Base-by-base conservation (phyloP, 78 protist genomes). In the Planoprotostelium fungivorum region DNA sequence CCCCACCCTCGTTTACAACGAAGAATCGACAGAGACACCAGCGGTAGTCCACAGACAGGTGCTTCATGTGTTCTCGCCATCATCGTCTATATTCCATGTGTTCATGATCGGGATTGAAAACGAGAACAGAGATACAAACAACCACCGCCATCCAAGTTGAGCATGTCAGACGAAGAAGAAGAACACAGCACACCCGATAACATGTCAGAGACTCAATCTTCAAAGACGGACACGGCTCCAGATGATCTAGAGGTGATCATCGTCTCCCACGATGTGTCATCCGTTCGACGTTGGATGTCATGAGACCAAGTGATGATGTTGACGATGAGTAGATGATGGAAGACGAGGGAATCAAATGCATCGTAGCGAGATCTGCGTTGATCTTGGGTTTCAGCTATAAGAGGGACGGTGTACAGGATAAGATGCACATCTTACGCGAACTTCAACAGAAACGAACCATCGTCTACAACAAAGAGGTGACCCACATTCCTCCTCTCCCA, bases 271-370 rank as follows among this genome's bases (percentile, higher is more conserved):
- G n/a, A n/a, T n/a, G n/a, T n/a, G n/a, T n/a, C n/a, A n/a, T n/a
- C n/a, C n/a, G n/a, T n/a, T n/a, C n/a, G n/a, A n/a, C n/a, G n/a
- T n/a, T n/a, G n/a, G n/a, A n/a, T n/a, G 73, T 51, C 5, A 25
- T 25, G 73, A 51, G 5, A 5, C 5, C 31, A 51, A 51, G 16
- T 51, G 16, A 16, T 51, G 16, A 51, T 51, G 16, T 25, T 51
- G 16, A 51, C 16, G 16, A 51, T 51, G 16, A 25, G 16, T 51
- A 51, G 5, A 51, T 51, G 87, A 16, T 36, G 5, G 87, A 85
- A 25, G 91, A 89, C 28, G 87, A 89, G 9, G 91, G 86, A 1
- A 89, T 89, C 1, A 63, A n/a, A 31, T 89, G 91, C 63, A 35
- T 29, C 31, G 91, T 89, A 34, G 86, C 91, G 0, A n/a, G 28